Evolutionary conservation across 257 asterid genomes (phyloP).

Genomic region (Paulownia fortunei): DNA sequence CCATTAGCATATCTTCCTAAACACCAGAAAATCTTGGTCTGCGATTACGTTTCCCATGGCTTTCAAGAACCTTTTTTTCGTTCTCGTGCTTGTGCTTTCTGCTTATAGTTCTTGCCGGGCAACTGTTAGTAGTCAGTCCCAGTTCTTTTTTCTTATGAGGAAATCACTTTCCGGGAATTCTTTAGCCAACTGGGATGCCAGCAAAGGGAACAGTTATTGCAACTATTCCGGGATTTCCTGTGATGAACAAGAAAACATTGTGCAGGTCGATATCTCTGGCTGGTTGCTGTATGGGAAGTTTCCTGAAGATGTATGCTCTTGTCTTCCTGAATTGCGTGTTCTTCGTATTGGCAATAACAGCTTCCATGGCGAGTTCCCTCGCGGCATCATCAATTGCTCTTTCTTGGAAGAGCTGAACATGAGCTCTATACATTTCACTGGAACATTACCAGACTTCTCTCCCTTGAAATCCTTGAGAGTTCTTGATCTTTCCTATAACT

Average conservation of each 20-base stretch:
- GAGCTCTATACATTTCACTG: constrained; percentile 46
- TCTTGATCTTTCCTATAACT: constrained; percentile 74
- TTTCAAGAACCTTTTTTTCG: constrained; percentile 31
- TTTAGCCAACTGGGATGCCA: constrained; percentile 56
- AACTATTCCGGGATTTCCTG: constrained; percentile 67
- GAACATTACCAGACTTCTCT: constrained; percentile 76
- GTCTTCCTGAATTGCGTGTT: constrained; percentile 56
- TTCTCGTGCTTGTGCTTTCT: constrained; percentile 38
- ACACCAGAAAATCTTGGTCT: too few relatives aligned
- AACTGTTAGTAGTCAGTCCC: constrained; percentile 39
- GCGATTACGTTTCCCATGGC: constrained; percentile 39
- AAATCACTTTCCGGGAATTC: constrained; percentile 50
- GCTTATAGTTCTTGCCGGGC: constrained; percentile 30
- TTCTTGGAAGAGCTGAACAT: constrained; percentile 61
- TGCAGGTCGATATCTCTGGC: constrained; percentile 59
- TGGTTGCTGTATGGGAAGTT: constrained; percentile 71
- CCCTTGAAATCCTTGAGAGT: constrained; percentile 46
- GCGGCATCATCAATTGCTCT: constrained; percentile 61
- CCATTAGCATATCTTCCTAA: background rate
- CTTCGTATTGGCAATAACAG: constrained; percentile 60
- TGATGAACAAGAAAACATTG: constrained; percentile 51
- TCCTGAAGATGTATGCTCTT: constrained; percentile 64
- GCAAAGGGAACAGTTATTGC: constrained; percentile 42
- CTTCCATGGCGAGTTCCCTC: constrained; percentile 60
- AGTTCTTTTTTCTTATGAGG: constrained; percentile 57